phyloP scores from a whole-genome alignment of 2,329 filamentous ascomycete species.

The Akanthomyces uredinophilus region DNA sequence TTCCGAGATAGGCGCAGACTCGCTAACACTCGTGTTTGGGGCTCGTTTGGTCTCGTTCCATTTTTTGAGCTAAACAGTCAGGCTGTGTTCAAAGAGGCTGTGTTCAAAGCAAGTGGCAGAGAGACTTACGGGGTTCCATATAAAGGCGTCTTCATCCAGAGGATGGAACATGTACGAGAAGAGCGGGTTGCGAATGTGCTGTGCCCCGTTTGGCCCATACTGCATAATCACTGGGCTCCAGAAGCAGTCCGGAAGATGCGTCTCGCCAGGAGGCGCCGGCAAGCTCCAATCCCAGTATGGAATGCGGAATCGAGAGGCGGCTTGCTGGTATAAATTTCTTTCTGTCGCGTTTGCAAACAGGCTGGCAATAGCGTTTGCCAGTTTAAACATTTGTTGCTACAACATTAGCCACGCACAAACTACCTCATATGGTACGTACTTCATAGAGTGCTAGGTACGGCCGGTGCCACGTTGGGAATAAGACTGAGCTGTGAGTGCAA shows the following conservation, averaged over 20 bases:
- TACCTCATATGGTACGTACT: slow-evolving; percentile 28
- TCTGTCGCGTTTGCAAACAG: slow-evolving; percentile 43
- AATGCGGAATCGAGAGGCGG: slow-evolving; percentile 47
- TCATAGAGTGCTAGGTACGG: slow-evolving; percentile 65
- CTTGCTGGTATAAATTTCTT: slow-evolving; percentile 44
- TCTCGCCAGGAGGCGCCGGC: slow-evolving; percentile 42
- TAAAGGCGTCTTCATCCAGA: slow-evolving; percentile 52
- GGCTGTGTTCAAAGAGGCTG: not conserved
- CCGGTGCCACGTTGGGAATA: slow-evolving; percentile 81
- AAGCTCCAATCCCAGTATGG: slow-evolving; percentile 58
- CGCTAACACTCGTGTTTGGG: slow-evolving; percentile 34
- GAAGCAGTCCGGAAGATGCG: slow-evolving; percentile 39
- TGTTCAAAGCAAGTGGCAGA: too few relatives aligned
- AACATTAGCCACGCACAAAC: slow-evolving; percentile 15
- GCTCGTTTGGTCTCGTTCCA: slow-evolving; percentile 58
- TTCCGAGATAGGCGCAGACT: slow-evolving; percentile 42
- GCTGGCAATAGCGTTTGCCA: slow-evolving; percentile 39
- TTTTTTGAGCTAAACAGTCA: slow-evolving; percentile 43
- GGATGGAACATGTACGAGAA: slow-evolving; percentile 58
- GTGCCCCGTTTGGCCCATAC: slow-evolving; percentile 50
- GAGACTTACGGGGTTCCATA: slow-evolving; percentile 52
- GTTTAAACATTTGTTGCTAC: slow-evolving; percentile 33
- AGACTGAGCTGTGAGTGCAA: slow-evolving; percentile 68
- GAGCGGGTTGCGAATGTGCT: slow-evolving; percentile 57
- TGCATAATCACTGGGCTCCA: slow-evolving; percentile 47